A percentile compares a stretch with the other conserved stretches of the same genome.
phyloP scores from a whole-genome alignment of 2,329 filamentous ascomycete species.

The Botrytis galanthina region DNA sequence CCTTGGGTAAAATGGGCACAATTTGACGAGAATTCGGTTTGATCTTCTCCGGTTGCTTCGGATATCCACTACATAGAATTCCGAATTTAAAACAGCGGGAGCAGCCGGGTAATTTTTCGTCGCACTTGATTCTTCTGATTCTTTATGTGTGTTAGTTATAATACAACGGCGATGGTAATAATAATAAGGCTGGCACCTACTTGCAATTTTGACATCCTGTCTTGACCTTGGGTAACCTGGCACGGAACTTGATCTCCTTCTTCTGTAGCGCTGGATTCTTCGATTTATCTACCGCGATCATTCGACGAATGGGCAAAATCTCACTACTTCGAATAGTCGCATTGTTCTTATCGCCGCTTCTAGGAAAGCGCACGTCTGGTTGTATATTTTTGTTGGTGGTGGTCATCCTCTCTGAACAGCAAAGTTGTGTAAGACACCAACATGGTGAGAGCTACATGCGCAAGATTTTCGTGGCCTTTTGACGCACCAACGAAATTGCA shows the following conservation, averaged over 20 bases:
- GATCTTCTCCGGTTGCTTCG: constrained; percentile 3
- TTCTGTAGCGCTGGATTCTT: neutral
- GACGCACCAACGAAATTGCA: neutral
- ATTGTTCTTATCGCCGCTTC: neutral
- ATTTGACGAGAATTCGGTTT: neutral
- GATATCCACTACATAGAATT: constrained; percentile 28
- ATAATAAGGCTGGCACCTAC: constrained; percentile 16
- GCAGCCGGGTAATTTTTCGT: constrained; percentile 28
- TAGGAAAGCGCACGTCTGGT: neutral
- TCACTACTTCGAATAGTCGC: neutral
- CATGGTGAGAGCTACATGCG: neutral
- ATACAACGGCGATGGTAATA: neutral
- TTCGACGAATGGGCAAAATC: neutral
- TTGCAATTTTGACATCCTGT: constrained; percentile 25
- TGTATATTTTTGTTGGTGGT: constrained; percentile 1
- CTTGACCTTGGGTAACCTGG: constrained; percentile 18
- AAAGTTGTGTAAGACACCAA: neutral
- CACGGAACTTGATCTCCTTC: constrained; percentile 15
- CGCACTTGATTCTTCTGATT: constrained; percentile 42
- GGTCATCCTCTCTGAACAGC: neutral
- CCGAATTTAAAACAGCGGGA: constrained; percentile 26
- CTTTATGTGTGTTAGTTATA: constrained; percentile 38
- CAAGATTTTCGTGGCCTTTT: neutral
- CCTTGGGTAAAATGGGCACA: constrained; percentile 15
- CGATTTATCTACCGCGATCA: neutral